Percentiles rank a stretch among this genome's conserved stretches.
phyloP scores from a whole-genome alignment of 2,329 filamentous ascomycete species.

The Aureobasidium leucospermi region DNA sequence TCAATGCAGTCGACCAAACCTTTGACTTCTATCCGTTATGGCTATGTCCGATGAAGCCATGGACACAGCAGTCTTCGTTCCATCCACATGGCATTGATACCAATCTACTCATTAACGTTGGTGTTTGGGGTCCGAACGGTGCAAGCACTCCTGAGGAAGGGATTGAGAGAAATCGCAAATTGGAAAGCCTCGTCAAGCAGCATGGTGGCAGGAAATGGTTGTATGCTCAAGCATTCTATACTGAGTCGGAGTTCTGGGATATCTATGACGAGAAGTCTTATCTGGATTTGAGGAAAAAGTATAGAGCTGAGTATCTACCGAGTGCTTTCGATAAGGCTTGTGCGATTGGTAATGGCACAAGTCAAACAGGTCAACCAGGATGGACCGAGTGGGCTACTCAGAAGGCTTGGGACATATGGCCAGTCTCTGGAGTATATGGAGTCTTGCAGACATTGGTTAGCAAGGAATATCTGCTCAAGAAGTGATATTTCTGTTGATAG shows the following conservation, averaged over 20 bases:
- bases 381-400: neutral
- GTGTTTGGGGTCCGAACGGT: constrained; percentile 47
- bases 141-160: constrained; percentile 32
- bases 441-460: constrained; percentile 1
- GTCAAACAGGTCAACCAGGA: neutral
- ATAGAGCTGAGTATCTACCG: neutral
- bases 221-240: constrained; percentile 63
- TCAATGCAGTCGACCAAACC: constrained; percentile 33
- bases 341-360: neutral
- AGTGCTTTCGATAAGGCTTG: constrained; percentile 8
- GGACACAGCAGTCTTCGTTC: neutral
- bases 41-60: constrained; percentile 36
- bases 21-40: constrained; percentile 41
- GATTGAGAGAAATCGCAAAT: constrained; percentile 50
- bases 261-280: constrained; percentile 56
- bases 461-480: constrained; percentile 6
- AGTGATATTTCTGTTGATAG: neutral
- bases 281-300: constrained; percentile 51
- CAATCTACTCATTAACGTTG: constrained; percentile 46
- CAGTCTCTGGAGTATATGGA: constrained; percentile 4
- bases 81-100: neutral
- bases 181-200: constrained; percentile 53
- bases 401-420: neutral
- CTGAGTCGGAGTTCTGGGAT: constrained; percentile 60
- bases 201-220: constrained; percentile 61